Conservation (phyloP, 176 grass and related monocot species). For the Oryza meyeriana region DNA sequence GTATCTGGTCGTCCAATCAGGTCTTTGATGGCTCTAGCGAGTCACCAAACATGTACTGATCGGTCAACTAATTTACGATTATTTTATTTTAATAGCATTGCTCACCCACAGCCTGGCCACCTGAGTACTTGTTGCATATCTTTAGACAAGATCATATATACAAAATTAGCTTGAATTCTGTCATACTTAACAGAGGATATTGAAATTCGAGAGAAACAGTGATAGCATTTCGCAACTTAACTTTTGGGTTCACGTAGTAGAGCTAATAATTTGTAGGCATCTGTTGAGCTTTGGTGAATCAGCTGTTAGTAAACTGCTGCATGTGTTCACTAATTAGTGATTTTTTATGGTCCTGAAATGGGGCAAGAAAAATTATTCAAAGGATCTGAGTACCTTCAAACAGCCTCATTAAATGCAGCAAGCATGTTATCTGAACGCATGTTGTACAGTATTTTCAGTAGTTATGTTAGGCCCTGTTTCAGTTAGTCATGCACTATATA, state of each 20-base stretch:
- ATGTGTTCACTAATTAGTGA: neutral
- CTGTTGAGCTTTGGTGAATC: neutral
- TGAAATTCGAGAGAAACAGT: neutral
- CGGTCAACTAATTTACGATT: no score
- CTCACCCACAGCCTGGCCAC: neutral
- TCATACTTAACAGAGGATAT: neutral
- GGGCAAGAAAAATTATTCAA: neutral
- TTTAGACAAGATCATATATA: neutral
- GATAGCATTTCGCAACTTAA: neutral
- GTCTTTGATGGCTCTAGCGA: no score
- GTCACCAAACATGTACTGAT: no score
- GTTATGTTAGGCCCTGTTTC: neutral
- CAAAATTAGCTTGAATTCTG: neutral
- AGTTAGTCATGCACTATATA: neutral
- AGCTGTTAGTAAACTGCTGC: neutral
- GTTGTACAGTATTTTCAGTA: neutral
- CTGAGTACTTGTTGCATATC: neutral
- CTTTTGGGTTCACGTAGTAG: neutral
- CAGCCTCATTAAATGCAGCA: neutral
- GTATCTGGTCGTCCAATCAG: no score
- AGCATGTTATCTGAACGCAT: neutral
- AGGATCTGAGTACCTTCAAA: neutral
- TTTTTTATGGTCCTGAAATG: neutral
- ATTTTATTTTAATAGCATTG: no score
- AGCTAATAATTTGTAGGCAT: conserved; percentile 6